Conservation (phyloP, 2,329 filamentous ascomycete genomes). For the Fusarium buxicola region DNA sequence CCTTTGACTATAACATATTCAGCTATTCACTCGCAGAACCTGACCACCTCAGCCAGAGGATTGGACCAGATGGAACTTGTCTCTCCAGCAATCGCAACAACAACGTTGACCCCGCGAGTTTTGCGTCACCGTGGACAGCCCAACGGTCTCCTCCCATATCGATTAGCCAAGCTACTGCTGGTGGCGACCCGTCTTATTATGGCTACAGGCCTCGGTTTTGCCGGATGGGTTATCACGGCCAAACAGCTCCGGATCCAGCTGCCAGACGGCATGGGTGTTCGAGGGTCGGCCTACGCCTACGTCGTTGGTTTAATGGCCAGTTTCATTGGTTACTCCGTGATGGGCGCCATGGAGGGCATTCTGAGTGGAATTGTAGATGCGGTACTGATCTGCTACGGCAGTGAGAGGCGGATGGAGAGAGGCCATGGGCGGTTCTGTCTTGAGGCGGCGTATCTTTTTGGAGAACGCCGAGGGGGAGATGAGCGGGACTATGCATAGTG, state of each 20-base stretch:
- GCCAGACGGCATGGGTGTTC: constrained; percentile 65
- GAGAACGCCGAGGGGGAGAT: constrained; percentile 62
- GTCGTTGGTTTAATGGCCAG: constrained; percentile 92
- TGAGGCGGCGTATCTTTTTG: constrained; percentile 90
- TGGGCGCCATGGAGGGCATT: constrained; percentile 91
- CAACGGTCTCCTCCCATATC: constrained; percentile 81
- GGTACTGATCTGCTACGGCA: constrained; percentile 93
- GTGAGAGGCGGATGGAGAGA: constrained; percentile 78
- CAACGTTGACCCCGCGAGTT: constrained; percentile 71
- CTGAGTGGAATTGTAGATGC: constrained; percentile 89
- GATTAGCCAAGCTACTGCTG: constrained; percentile 89
- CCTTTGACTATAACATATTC: constrained; percentile 92
- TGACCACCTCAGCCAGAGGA: constrained; percentile 81
- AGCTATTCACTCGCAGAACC: constrained; percentile 89
- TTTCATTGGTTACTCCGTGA: constrained; percentile 93
- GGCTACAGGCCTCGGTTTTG: constrained; percentile 89
- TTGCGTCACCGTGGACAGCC: constrained; percentile 58
- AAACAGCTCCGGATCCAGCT: constrained; percentile 75
- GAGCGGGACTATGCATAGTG: constrained; percentile 46
- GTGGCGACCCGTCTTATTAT: constrained; percentile 93
- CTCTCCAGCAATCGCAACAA: constrained; percentile 77
- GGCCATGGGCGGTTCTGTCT: constrained; percentile 85
- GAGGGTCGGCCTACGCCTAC: constrained; percentile 93
- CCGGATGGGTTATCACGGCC: constrained; percentile 95
- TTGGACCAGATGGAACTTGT: constrained; percentile 87